These are phyloP conservation scores for Barnettozyma vustinii DNA, from an alignment of 805 yeast species.

Conservation along the genomic window DNA sequence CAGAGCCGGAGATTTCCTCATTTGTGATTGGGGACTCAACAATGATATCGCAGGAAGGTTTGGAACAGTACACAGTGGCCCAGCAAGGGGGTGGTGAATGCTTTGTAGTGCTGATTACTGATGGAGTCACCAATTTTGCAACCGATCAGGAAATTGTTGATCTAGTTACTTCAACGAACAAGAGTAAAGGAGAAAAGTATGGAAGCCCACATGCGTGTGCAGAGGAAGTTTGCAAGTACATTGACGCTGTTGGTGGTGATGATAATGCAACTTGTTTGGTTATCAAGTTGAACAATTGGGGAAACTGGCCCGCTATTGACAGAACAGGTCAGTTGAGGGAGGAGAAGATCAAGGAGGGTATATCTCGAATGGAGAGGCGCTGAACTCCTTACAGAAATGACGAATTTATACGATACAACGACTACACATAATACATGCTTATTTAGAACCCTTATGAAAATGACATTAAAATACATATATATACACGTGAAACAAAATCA, in stretches of 20 bases:
- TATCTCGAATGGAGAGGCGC: constrained; percentile 21
- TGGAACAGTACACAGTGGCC: constrained; percentile 23
- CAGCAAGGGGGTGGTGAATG: constrained; percentile 74
- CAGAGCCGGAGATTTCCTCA: constrained; percentile 86
- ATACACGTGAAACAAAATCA: constrained; percentile 2
- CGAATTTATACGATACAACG: not conserved
- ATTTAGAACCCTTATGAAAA: not conserved
- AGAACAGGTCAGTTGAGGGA: constrained; percentile 80
- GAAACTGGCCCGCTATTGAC: constrained; percentile 81
- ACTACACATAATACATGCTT: not conserved
- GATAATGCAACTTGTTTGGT: constrained; percentile 95
- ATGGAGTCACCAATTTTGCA: constrained; percentile 78
- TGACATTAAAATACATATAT: not conserved
- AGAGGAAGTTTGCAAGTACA: constrained; percentile 75
- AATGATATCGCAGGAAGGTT: constrained; percentile 28
- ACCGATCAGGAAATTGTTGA: constrained; percentile 92
- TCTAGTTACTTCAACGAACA: constrained; percentile 73
- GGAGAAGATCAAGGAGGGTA: constrained; percentile 49
- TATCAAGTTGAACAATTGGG: constrained; percentile 84
- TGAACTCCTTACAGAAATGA: constrained; percentile 3
- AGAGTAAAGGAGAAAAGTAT: constrained; percentile 31
- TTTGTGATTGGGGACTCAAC: constrained; percentile 58
- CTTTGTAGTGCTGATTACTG: constrained; percentile 76
- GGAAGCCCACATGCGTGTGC: constrained; percentile 88
- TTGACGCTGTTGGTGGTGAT: constrained; percentile 83